Evolutionary conservation across 768 basidiomycete species (phyloP).

Genomic region (Boletellus sp.): DNA sequence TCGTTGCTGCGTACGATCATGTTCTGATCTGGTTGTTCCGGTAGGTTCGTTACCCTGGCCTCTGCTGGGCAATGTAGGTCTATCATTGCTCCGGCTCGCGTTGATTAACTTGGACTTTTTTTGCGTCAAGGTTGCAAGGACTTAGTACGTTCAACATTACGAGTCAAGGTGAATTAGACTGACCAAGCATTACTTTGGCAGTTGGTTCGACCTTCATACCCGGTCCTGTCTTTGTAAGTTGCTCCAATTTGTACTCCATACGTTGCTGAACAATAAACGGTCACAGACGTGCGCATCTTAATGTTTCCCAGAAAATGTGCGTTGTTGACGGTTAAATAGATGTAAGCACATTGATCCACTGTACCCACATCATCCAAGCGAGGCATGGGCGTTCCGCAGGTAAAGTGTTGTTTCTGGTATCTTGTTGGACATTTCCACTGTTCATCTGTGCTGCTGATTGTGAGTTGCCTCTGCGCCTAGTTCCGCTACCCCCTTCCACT

Average conservation of each 20-base stretch:
- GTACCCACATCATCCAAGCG: not conserved
- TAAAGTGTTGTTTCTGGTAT: not conserved
- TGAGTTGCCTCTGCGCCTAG: not conserved
- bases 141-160: not conserved
- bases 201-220: not conserved
- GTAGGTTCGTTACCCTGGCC: slow-evolving; percentile 2
- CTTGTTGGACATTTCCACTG: slow-evolving; percentile 2
- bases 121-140: not conserved
- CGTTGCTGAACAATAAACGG: not conserved
- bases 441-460: slow-evolving; percentile 11
- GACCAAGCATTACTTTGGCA: not conserved
- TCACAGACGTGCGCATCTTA: not conserved
- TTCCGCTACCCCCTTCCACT: no score
- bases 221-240: not conserved
- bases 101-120: no score
- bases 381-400: not conserved
- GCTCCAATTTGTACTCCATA: not conserved
- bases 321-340: not conserved
- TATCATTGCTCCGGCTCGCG: not conserved
- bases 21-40: not conserved
- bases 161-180: not conserved
- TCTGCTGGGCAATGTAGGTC: slow-evolving; percentile 3
- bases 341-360: not conserved
- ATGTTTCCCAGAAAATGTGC: not conserved
- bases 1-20: not conserved